Evolutionary conservation across 768 basidiomycete genomes (phyloP).

Genomic region (Termitomyces eurrhizus): DNA sequence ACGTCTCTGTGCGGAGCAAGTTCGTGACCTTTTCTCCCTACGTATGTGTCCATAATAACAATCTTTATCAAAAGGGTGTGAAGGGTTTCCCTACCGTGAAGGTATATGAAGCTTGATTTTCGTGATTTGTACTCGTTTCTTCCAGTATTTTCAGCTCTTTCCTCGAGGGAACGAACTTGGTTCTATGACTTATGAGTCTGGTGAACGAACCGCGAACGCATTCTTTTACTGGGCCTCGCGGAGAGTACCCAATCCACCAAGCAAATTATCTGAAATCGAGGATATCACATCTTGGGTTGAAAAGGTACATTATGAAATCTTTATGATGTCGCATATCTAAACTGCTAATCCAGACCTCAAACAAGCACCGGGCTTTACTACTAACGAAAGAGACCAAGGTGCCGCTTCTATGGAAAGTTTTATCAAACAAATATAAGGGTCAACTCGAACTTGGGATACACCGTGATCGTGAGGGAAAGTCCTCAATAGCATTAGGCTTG

Average conservation of each 20-base stretch:
- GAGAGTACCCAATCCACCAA: slow-evolving; percentile 69
- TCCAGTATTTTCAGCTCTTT: slow-evolving; percentile 49
- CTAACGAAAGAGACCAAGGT: slow-evolving; percentile 73
- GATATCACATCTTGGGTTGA: slow-evolving; percentile 68
- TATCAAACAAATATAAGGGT: slow-evolving; percentile 68
- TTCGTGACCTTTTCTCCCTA: slow-evolving; percentile 14
- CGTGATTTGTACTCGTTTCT: not conserved
- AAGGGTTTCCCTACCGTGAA: slow-evolving; percentile 95
- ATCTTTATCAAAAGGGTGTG: slow-evolving; percentile 45
- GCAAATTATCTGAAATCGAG: slow-evolving; percentile 49
- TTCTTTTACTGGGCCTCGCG: slow-evolving; percentile 75
- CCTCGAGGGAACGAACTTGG: slow-evolving; percentile 66
- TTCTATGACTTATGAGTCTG: slow-evolving; percentile 61
- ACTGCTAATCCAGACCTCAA: slow-evolving; percentile 19
- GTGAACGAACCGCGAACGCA: slow-evolving; percentile 66
- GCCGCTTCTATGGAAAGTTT: slow-evolving; percentile 77
- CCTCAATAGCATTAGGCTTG: slow-evolving; percentile 55
- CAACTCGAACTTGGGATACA: slow-evolving; percentile 60
- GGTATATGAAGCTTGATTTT: slow-evolving; percentile 34
- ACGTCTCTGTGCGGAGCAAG: slow-evolving; percentile 77
- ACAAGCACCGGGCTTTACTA: slow-evolving; percentile 55
- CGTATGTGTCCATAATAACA: not conserved
- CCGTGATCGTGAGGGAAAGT: slow-evolving; percentile 61
- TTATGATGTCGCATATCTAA: not conserved
- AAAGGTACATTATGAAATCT: slow-evolving; percentile 43